Percentiles rank a stretch among this genome's conserved stretches.
phyloP scores from a whole-genome alignment of 768 basidiomycete genomes.

The Naganishia vaughanmartiniae region DNA sequence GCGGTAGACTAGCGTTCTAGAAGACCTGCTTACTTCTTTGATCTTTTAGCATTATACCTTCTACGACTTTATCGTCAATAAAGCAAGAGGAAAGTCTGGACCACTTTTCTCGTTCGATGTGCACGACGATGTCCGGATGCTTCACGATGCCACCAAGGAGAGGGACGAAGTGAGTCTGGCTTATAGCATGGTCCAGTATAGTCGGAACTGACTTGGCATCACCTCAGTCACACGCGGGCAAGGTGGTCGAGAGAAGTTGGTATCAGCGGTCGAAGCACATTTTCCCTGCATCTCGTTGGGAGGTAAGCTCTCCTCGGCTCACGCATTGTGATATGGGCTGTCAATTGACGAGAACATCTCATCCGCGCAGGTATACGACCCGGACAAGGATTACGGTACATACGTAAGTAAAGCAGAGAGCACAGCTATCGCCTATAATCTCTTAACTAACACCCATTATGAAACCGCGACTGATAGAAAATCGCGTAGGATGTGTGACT shows the following conservation, averaged over 20 bases:
- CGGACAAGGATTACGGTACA: slow-evolving; percentile 87
- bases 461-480: not conserved
- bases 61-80: slow-evolving; percentile 97
- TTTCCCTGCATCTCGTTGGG: slow-evolving; percentile 94
- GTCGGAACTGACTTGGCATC: too few relatives aligned
- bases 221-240: slow-evolving; percentile 75
- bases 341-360: slow-evolving; percentile 51
- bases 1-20: slow-evolving; percentile 11
- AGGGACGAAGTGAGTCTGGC: slow-evolving; percentile 75
- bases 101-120: slow-evolving; percentile 98
- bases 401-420: slow-evolving; percentile 64
- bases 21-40: slow-evolving; percentile 1
- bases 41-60: slow-evolving; percentile 82
- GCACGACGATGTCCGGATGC: slow-evolving; percentile 91
- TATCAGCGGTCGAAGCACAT: slow-evolving; percentile 97
- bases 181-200: not conserved
- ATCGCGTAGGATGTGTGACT: not conserved
- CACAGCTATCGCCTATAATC: not conserved
- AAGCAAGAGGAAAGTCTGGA: slow-evolving; percentile 95
- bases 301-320: slow-evolving; percentile 57
- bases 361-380: slow-evolving; percentile 66
- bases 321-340: not conserved
- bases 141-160: slow-evolving; percentile 91
- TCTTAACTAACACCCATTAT: not conserved
- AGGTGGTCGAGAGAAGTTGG: slow-evolving; percentile 93